Base-by-base conservation (phyloP, 2,329 filamentous ascomycete species). In the Onygena corvina region DNA sequence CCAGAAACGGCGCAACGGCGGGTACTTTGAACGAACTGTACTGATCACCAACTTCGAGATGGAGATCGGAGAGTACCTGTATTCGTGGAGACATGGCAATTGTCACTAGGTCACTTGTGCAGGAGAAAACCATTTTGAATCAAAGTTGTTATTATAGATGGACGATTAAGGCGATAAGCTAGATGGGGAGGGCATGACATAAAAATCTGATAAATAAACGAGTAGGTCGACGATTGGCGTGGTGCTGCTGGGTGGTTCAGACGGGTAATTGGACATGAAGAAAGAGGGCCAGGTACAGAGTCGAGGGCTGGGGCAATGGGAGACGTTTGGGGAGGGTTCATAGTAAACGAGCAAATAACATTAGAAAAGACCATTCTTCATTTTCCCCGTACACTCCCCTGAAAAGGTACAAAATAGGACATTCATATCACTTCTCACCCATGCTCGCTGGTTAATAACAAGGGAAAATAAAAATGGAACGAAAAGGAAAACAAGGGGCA, bases 61-160 rank as follows among this genome's bases (percentile, higher is more conserved):
- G 58, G 20, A 61, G 55, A 51, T 61, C 58, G 7, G 60, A 61
- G 40, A 61, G 25, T 20, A 60, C 42, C 49, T 60, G 59, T 16
- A 42, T 42, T 14, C 36, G 36, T 27, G 36, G 36, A 27, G 21
- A 14, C 36, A 40, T 42, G 34, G 34, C 21, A 16, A 16, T 16
- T 14, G 14, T 35, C 12, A 35, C n/a, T 12, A 35, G 3, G 18
- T 35, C 11, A 35, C 4, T 14, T 16, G 14, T 35, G 33, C 33
- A 14, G n/a, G n/a, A 5, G 18, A 5, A 8, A 16, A 16, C n/a
- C 33, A 42, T n/a, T n/a, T n/a, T n/a, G n/a, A 23, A 25, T 42
- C 36, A 27, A 42, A 23, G n/a, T 20, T 25, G 12, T 21, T 42
- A 42, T 42, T 42, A 42, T 23, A 25, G 36, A 14, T 27, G 36